Evolutionary conservation across 2,329 filamentous ascomycete species (phyloP), one percentile per base, ranked within the genome.

Genomic region (Blastomyces gilchristii): DNA sequence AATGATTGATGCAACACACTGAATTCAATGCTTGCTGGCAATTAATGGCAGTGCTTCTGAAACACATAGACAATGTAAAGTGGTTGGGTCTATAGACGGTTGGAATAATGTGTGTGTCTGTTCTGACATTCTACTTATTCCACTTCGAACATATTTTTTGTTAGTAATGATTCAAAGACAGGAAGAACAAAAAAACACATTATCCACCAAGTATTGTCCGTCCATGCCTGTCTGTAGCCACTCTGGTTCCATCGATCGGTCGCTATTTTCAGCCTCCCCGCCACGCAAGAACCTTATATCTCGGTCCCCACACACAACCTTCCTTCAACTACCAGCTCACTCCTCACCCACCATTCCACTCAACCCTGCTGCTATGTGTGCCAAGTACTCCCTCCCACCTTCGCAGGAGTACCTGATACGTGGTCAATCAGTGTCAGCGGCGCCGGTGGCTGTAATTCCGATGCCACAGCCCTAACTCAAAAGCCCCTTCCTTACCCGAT

Each of bases 401-500:
- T 18, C 16, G 11, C 28, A 53, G 25, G 50, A 53, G 50, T 22
- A 49, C 45, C 45, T 49, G 45, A 53, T 53, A 53, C 31, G 8
- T 56, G 53, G 11, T 56, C 34, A 56, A 56, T 34, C 53, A n/a
- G 28, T 37, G 18, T 11, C 14, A 3, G 34, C 6, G 28, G 18
- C 50, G 3, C 9, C n/a, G 7, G 52, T 54, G 52, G 49, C 49
- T 47, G 16, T 47, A 47, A n/a, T 47, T n/a, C 47, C 22, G 11
- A 57, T 41, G 18, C 54, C 18, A 41, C 37, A 41, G 52, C 52
- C 52, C 31, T 9, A 37, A 37, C 18, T 41, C n/a, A 39, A 39
- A 57, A 57, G 25, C 54, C n/a, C 28, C 54, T 57, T 57, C 28
- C 54, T 57, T 57, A 57, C 25, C 54, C 37, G 54, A 43, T 25